These are phyloP conservation scores for Mycena chlorophos DNA, from an alignment of 768 basidiomycete species.

Conservation along the genomic window DNA sequence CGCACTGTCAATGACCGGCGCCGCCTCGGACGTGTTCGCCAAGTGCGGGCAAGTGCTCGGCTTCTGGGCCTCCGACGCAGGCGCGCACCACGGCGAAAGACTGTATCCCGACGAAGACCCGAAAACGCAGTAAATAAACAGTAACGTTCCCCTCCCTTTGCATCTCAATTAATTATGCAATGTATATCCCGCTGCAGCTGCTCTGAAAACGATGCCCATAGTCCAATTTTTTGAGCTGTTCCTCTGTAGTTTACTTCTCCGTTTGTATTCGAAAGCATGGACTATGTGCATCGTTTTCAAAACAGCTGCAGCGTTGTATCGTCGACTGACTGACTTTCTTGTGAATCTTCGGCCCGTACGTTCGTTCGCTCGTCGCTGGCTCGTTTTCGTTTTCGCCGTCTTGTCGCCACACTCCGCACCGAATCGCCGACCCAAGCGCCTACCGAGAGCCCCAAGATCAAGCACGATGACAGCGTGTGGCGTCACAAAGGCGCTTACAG, in stretches of 20 bases:
- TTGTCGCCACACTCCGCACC: neutral
- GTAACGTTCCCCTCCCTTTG: neutral
- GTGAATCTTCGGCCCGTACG: too few relatives aligned
- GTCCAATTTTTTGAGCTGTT: neutral
- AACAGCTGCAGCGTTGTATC: neutral
- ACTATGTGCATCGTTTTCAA: neutral
- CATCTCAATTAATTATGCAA: neutral
- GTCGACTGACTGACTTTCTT: neutral
- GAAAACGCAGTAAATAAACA: neutral
- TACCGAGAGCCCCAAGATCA: neutral
- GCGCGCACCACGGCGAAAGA: conserved; percentile 2
- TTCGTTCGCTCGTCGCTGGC: neutral
- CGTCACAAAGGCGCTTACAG: neutral
- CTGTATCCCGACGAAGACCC: conserved; percentile 12
- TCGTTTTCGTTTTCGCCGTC: neutral
- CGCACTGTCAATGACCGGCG: conserved; percentile 28
- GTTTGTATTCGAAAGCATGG: neutral
- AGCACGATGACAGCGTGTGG: too few relatives aligned
- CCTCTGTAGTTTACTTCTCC: too few relatives aligned
- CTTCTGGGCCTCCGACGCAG: conserved; percentile 26
- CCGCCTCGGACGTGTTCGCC: conserved; percentile 32
- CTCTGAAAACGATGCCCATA: neutral
- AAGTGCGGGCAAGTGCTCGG: conserved; percentile 34
- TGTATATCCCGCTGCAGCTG: neutral
- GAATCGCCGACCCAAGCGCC: neutral